Evolutionary conservation across 371 early-diverging fungal species (phyloP), one percentile per base, ranked within the genome.

Genomic region (Blakeslea trispora): DNA sequence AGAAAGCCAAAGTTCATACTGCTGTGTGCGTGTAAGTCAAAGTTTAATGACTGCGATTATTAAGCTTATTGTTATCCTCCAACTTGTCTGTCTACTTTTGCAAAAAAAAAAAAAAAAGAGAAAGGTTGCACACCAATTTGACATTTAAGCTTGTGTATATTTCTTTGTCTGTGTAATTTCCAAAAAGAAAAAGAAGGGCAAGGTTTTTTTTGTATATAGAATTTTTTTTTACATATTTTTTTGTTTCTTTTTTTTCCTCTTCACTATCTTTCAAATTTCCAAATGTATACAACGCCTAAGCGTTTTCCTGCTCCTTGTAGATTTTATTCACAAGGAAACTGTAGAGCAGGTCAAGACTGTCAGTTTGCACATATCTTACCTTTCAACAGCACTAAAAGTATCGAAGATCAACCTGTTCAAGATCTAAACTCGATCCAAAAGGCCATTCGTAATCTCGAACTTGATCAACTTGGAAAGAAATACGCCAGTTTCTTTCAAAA

Each of bases 241-340:
- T 31, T 31, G 2, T 19, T 32, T 53, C 34, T 17, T n/a, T 48
- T 21, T 39, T 50, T 44, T 34, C n/a, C 15, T 45, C 4, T 19
- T 2, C 14, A n/a, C n/a, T n/a, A n/a, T n/a, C n/a, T n/a, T n/a
- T n/a, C 44, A 45, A 45, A 4, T 35, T 5, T 28, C 31, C 45
- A 14, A n/a, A 60, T 68, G 60, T 59, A 62, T 22, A 71, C 57
- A 31, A 44, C 71, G 4, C 60, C 69, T 0, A 72, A 73, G 45
- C 71, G 79, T 5, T 78, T 78, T 44, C 79, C 79, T 28, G 64
- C 79, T 17, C 63, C 67, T 35, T 78, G 79, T 63, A 64, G 79
- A 11, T 78, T 75, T 45, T 78, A 65, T 50, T 52, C 68, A 24
- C 75, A 78, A 50, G 79, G 79, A 3, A 69, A 64, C 28, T 78